Evolutionary conservation across 2,329 filamentous ascomycete genomes (phyloP).

Genomic region (Xylaria hypoxylon): DNA sequence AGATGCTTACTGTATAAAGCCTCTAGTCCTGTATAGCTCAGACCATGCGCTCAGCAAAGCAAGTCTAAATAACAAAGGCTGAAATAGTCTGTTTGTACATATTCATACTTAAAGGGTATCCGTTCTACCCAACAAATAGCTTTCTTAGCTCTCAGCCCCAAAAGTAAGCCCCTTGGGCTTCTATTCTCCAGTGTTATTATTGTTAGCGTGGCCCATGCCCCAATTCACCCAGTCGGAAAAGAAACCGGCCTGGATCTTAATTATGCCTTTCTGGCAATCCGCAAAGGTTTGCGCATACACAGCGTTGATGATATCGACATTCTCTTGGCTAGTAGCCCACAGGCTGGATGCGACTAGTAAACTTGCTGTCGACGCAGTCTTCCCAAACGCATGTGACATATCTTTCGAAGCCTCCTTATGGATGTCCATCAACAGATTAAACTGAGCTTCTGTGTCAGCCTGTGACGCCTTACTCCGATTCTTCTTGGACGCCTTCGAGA

Average conservation of each 20-base stretch:
- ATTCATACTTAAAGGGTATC: conserved; percentile 27
- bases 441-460: conserved; percentile 58
- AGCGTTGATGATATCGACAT: conserved; percentile 66
- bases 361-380: conserved; percentile 79
- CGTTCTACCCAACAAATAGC: neutral
- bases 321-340: conserved; percentile 64
- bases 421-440: conserved; percentile 71
- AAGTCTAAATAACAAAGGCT: neutral
- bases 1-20: too few relatives aligned
- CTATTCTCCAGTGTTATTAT: conserved; percentile 29
- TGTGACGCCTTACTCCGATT: conserved; percentile 57
- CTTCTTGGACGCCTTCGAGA: conserved; percentile 75
- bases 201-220: conserved; percentile 65
- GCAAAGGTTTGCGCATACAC: conserved; percentile 74
- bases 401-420: conserved; percentile 75
- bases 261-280: conserved; percentile 68
- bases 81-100: neutral
- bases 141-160: neutral
- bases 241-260: conserved; percentile 72
- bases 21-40: neutral
- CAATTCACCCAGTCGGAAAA: conserved; percentile 81
- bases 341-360: conserved; percentile 74
- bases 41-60: neutral
- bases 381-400: conserved; percentile 75
- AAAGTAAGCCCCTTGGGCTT: neutral